These are phyloP conservation scores for Mortierella hygrophila DNA, from an alignment of 192 early-diverging fungal genomes.

Conservation along the genomic window DNA sequence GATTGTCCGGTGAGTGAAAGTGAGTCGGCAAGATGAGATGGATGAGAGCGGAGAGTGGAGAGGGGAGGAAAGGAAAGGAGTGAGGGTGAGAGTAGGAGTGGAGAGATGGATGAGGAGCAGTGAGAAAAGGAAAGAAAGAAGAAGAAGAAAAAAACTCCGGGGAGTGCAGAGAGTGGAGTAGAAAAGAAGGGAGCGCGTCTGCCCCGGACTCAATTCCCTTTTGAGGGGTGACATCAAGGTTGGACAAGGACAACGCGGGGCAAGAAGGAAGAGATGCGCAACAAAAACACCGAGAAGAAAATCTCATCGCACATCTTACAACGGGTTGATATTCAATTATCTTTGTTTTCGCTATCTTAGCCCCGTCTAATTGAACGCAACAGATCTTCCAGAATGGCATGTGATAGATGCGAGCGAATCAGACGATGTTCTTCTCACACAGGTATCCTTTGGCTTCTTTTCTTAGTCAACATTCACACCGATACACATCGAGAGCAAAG, in stretches of 20 bases:
- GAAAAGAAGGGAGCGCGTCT: background rate
- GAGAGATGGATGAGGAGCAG: background rate
- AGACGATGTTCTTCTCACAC: background rate
- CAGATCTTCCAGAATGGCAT: background rate
- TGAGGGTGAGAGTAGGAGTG: background rate
- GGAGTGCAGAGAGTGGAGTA: background rate
- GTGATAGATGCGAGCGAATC: background rate
- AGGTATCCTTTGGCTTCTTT: background rate
- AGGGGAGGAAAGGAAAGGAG: background rate
- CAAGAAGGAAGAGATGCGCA: background rate
- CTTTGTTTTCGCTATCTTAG: background rate
- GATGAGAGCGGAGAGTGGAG: background rate
- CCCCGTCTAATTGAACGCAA: background rate
- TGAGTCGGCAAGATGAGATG: too few species aligned
- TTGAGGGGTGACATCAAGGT: slow-evolving; percentile 1
- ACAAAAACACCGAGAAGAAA: slow-evolving; percentile 45
- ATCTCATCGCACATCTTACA: slow-evolving; percentile 16
- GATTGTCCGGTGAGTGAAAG: background rate
- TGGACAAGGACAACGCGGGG: background rate
- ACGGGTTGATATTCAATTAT: background rate
- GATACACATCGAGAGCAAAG: background rate
- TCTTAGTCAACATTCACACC: slow-evolving; percentile 3
- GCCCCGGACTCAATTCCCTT: slow-evolving; percentile 8
- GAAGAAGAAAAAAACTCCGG: background rate
- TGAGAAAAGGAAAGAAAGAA: background rate